These are phyloP conservation scores for Colletotrichum horii DNA, from an alignment of 2,329 filamentous ascomycete species.

Conservation along the genomic window DNA sequence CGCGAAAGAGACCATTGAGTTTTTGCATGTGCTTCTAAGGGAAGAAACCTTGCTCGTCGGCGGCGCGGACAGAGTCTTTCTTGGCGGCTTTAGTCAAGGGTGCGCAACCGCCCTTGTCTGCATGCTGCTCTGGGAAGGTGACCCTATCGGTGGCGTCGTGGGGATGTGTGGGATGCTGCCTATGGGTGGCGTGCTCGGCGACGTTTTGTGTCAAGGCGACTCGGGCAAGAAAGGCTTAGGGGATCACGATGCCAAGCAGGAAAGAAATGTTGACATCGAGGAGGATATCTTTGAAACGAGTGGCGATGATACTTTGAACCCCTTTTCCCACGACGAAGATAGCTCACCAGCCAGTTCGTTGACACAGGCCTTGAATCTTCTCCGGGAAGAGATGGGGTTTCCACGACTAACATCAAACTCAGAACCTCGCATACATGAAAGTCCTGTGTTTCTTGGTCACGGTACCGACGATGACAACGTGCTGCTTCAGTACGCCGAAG, in stretches of 20 bases:
- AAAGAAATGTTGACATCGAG: not conserved
- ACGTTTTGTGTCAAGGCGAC: not conserved
- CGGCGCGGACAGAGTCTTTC: slow-evolving; percentile 42
- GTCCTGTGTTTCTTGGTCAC: slow-evolving; percentile 52
- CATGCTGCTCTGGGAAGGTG: slow-evolving; percentile 48
- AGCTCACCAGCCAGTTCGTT: not conserved
- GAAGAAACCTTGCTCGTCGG: slow-evolving; percentile 40
- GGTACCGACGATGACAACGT: slow-evolving; percentile 48
- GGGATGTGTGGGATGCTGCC: slow-evolving; percentile 54
- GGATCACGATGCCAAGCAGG: not conserved
- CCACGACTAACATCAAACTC: not conserved
- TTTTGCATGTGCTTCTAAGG: slow-evolving; percentile 42
- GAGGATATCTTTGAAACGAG: not conserved
- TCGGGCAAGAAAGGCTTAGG: not conserved
- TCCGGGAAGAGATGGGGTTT: not conserved
- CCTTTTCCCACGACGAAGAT: not conserved
- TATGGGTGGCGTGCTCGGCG: slow-evolving; percentile 36
- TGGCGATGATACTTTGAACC: not conserved
- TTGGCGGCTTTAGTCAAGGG: slow-evolving; percentile 61
- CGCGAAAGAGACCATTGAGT: slow-evolving; percentile 42
- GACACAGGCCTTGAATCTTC: not conserved
- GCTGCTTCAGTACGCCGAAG: slow-evolving; percentile 36
- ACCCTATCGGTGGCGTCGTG: slow-evolving; percentile 39
- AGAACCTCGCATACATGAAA: slow-evolving; percentile 24
- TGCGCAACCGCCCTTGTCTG: slow-evolving; percentile 51